Percentiles rank a stretch among this genome's conserved stretches.
These are phyloP conservation scores for Cryptococcus sp. DNA, from an alignment of 1,284 basidiomycete genomes.

Conservation along the genomic window DNA sequence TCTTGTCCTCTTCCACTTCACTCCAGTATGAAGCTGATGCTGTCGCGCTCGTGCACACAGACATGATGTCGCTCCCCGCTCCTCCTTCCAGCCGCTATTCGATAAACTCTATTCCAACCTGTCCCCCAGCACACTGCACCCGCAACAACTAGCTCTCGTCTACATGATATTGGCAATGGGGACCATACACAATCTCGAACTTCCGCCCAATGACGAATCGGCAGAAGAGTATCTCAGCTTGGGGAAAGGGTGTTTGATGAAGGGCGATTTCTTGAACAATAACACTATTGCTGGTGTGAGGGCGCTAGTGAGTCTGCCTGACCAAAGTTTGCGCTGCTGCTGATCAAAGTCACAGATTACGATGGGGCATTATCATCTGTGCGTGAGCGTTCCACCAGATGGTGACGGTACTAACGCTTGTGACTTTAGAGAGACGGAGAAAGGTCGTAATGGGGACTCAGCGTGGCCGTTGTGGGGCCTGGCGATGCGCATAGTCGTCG, in stretches of 20 bases:
- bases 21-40: neutral
- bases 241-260: conserved; percentile 37
- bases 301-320: conserved; percentile 15
- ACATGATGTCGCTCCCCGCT: conserved; percentile 34
- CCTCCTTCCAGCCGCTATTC: conserved; percentile 30
- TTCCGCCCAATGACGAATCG: conserved; percentile 39
- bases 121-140: conserved; percentile 17
- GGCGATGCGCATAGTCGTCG: conserved; percentile 38
- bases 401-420: neutral
- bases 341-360: conserved; percentile 17
- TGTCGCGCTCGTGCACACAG: conserved; percentile 7
- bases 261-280: conserved; percentile 41
- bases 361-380: conserved; percentile 31
- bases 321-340: neutral
- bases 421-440: conserved; percentile 27
- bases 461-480: conserved; percentile 48
- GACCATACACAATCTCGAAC: conserved; percentile 40
- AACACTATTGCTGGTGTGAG: conserved; percentile 45
- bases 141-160: conserved; percentile 40
- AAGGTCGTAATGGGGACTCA: conserved; percentile 38
- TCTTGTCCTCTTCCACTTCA: neutral
- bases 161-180: conserved; percentile 46
- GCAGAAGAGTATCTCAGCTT: conserved; percentile 37
- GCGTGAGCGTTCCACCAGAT: conserved; percentile 2
- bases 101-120: conserved; percentile 21